Base-by-base conservation (phyloP, 352 stramenopile genomes). In the Phytophthora rubi region DNA sequence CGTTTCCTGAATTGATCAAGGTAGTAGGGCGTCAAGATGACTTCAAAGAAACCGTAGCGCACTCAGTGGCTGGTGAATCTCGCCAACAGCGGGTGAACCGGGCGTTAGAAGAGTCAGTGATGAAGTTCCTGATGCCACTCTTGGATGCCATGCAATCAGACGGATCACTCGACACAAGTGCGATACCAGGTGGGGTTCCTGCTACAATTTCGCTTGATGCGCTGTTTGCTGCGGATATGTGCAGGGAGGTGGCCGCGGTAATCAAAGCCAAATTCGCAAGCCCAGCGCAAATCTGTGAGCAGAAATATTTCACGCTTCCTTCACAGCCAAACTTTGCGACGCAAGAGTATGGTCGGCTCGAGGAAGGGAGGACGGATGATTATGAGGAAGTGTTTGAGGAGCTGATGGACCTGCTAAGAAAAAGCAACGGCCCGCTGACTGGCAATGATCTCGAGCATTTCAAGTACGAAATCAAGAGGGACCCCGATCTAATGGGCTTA, bases 61-160 rank as follows among this genome's bases (percentile, higher is more conserved):
- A 15, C 49, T 51, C 0, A 8, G 6, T 48, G 1, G 49, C 61
- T 10, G 49, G 55, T 32, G 33, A 73, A 16, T 65, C 65, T 26
- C 68, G 62, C 16, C 68, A 71, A 10, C 63, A 75, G 18, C 59
- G 48, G 12, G 47, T 75, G 2, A 75, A 75, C 26, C 57, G 68
- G 15, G 67, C 59, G 0, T 23, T 77, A 2, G 75, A 82, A 30
- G 69, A 78, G 42, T 57, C 56, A 6, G 70, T 77, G 16, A 62
- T 77, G 67, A 42, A 66, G 28, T 39, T 63, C 8, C 26, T 80
- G 16, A 51, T 81, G 45, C 52, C 65, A 30, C 57, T 81, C 4
- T 59, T 80, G 26, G 71, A 83, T 32, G 71, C 49, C 18, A 44
- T 78, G 57, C 51, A 79, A 6, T 9, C 44, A 16, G 65, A 83